A percentile compares a stretch with the other conserved stretches of the same genome.
phyloP scores from a whole-genome alignment of 345 rosid species.

The Euphorbia pulcherrima region DNA sequence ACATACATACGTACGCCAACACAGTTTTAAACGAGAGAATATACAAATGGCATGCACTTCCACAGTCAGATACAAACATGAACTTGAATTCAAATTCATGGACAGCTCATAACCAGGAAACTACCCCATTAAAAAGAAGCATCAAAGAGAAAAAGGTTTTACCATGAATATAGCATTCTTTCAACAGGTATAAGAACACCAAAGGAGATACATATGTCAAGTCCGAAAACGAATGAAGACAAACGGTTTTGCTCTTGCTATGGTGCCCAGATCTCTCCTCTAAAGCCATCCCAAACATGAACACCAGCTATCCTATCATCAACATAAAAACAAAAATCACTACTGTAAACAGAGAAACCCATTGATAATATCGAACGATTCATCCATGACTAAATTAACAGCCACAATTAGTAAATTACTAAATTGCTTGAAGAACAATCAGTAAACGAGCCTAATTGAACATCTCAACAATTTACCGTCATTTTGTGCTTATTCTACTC shows the following conservation, averaged over 20 bases:
- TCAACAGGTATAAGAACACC: constrained; percentile 71
- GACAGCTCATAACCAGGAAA: not conserved
- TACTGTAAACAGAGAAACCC: not conserved
- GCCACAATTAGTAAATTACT: not conserved
- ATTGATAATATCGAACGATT: not conserved
- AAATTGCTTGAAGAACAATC: not conserved
- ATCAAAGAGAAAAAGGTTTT: constrained; percentile 16
- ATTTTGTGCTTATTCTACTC: not conserved
- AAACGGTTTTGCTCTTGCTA: constrained; percentile 26
- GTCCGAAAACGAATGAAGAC: constrained; percentile 56
- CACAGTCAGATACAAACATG: not conserved
- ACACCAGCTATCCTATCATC: constrained; percentile 15
- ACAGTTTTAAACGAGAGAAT: not conserved
- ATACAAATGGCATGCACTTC: not conserved
- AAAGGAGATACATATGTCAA: constrained; percentile 59
- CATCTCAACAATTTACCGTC: not conserved
- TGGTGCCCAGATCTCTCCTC: constrained; percentile 29
- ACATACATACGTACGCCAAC: not conserved
- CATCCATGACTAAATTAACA: not conserved
- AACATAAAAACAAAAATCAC: not conserved
- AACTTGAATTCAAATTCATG: not conserved
- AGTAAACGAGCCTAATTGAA: not conserved
- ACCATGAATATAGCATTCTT: constrained; percentile 74
- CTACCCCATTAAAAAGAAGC: not conserved
- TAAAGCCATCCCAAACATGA: constrained; percentile 37